Conservation (phyloP, 108 stramenopile genomes). For the Fragilaria radians region DNA sequence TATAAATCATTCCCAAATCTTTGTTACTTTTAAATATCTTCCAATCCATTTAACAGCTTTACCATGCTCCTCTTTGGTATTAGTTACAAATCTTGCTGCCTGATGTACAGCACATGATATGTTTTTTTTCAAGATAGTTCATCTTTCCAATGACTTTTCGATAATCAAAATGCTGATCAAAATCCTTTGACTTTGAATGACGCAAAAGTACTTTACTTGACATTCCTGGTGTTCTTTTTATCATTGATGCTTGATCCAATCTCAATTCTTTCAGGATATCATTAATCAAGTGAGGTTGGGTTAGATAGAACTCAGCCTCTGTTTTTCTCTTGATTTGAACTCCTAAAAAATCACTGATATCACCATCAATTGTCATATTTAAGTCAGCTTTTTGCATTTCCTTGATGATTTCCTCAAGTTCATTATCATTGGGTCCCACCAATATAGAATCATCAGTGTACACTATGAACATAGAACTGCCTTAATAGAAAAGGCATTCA, state of each 20-base stretch:
- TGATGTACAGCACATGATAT: conserved; percentile 27
- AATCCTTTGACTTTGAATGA: conserved; percentile 3
- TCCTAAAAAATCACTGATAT: conserved; percentile 18
- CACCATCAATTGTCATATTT: conserved; percentile 8
- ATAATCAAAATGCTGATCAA: conserved; percentile 10
- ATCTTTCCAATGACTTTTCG: conserved; percentile 18
- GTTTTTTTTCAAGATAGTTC: conserved; percentile 18
- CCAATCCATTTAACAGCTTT: conserved; percentile 20
- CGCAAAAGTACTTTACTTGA: conserved; percentile 1
- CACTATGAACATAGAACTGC: conserved; percentile 24
- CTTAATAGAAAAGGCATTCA: conserved; percentile 45
- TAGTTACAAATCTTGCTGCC: conserved; percentile 12
- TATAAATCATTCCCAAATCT: conserved; percentile 16
- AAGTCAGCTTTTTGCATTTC: background rate
- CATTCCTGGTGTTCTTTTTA: conserved; percentile 6
- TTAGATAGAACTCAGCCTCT: conserved; percentile 6
- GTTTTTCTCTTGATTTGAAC: conserved; percentile 10
- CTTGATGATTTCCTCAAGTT: conserved; percentile 20
- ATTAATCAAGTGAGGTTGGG: conserved; percentile 16
- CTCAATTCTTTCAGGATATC: conserved; percentile 4
- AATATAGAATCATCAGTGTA: conserved; percentile 48
- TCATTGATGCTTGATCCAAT: background rate
- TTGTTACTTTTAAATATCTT: conserved; percentile 17
- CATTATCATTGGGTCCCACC: conserved; percentile 14
- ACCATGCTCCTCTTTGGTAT: conserved; percentile 16